Evolutionary conservation across 1,284 basidiomycete species (phyloP), one percentile per base, ranked within the genome.

Genomic region (Trametes polyzona): DNA sequence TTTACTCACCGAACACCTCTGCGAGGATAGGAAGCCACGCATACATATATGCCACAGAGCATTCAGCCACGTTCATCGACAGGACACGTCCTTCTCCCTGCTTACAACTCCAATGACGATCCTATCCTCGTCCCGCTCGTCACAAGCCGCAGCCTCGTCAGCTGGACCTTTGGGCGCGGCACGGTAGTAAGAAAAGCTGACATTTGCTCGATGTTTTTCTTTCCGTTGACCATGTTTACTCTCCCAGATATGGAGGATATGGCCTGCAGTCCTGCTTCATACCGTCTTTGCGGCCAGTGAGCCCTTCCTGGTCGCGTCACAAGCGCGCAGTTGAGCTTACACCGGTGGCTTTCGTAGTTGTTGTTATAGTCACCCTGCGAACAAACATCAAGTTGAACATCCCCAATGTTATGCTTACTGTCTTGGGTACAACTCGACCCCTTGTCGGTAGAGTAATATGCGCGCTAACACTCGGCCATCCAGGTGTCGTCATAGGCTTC

Each of bases 401-500:
- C 49, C 83, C 83, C 0, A 79, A 73, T 44, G 77, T 87, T n/a
- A 77, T 87, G 77, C 73, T 86, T 32, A 85, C 83, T 0, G 79
- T 86, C 1, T 76, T 87, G 42, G 84, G 84, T 80, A 59, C 33
- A 74, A n/a, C n/a, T 70, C 12, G 21, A 17, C 30, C n/a, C 14
- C 11, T 21, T 1, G 41, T 9, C 33, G 35, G n/a, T n/a, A n/a
- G n/a, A n/a, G n/a, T n/a, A n/a, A n/a, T n/a, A n/a, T n/a, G n/a
- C n/a, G n/a, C n/a, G n/a, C n/a, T n/a, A n/a, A n/a, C n/a, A n/a
- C n/a, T n/a, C n/a, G n/a, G n/a, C n/a, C n/a, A n/a, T n/a, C n/a
- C 44, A 78, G 84, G 84, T 76, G 83, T 87, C n/a, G 83, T 87
- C 5, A 84, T 88, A 58, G 86, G 86, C 63, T 88, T 88, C 65